Conservation (phyloP, 1,284 basidiomycete species). For the Apiotrichum veenhuisii region DNA sequence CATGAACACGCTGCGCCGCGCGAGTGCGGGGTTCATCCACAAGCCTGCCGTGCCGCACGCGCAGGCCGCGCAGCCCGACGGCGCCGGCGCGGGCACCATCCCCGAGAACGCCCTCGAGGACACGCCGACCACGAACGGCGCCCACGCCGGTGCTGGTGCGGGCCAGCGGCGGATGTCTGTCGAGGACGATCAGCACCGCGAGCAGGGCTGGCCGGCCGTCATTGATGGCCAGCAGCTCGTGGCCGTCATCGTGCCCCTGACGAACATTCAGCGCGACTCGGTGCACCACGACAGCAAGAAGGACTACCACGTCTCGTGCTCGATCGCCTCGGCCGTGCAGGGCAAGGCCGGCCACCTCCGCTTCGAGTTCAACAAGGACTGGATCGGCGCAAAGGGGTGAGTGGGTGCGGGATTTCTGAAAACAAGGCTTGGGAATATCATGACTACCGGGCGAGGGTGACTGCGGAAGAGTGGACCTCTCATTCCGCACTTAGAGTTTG, state of each 20-base stretch:
- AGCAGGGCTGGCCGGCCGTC: slow-evolving; percentile 39
- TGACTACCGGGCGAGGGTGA: too few species aligned
- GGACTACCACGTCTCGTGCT: slow-evolving; percentile 4
- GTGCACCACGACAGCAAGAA: slow-evolving; percentile 2
- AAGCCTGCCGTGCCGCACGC: not conserved
- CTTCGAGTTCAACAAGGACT: slow-evolving; percentile 47
- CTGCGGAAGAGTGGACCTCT: too few species aligned
- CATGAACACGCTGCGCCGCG: slow-evolving; percentile 31
- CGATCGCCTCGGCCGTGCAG: slow-evolving; percentile 6
- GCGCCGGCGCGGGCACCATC: slow-evolving; percentile 5
- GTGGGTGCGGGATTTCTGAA: slow-evolving; percentile 7
- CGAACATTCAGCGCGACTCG: slow-evolving; percentile 28
- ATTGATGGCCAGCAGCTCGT: slow-evolving; percentile 33
- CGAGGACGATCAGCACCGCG: slow-evolving; percentile 28
- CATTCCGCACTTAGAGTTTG: too few species aligned
- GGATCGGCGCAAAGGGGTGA: slow-evolving; percentile 46
- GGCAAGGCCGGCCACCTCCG: slow-evolving; percentile 36
- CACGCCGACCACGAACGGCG: not conserved
- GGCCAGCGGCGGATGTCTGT: slow-evolving; percentile 18
- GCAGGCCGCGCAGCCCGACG: not conserved
- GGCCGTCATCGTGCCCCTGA: slow-evolving; percentile 31
- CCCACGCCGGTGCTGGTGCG: too few species aligned
- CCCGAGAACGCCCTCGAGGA: slow-evolving; percentile 6
- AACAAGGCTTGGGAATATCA: too few species aligned
- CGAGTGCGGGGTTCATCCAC: slow-evolving; percentile 3